phyloP scores from a whole-genome alignment of 306 rosid genomes.

The Lathyrus sativus region DNA sequence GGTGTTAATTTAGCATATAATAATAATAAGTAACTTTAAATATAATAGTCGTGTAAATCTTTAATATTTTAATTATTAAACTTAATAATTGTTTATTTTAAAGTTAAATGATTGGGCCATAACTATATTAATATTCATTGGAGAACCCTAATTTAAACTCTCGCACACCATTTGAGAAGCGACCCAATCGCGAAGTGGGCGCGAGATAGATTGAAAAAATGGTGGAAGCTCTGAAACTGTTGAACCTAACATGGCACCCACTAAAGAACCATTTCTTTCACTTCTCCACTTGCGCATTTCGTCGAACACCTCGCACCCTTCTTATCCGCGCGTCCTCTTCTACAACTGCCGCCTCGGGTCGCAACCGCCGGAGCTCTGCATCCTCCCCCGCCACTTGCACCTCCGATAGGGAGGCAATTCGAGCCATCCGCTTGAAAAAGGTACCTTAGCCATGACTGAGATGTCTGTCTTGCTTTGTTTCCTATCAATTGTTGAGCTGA shows the following conservation, averaged over 20 bases:
- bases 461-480: background rate
- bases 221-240: slow-evolving; percentile 58
- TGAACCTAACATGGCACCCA: slow-evolving; percentile 55
- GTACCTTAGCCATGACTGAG: slow-evolving; percentile 30
- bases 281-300: slow-evolving; percentile 37
- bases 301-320: slow-evolving; percentile 45
- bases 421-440: slow-evolving; percentile 90
- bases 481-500: background rate
- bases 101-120: no score
- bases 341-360: slow-evolving; percentile 44
- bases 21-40: no score
- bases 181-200: slow-evolving; percentile 1
- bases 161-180: no score
- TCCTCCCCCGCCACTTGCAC: slow-evolving; percentile 60
- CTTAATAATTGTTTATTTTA: no score
- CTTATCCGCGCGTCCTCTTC: slow-evolving; percentile 59
- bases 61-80: no score
- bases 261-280: slow-evolving; percentile 54
- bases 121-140: no score
- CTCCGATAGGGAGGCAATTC: slow-evolving; percentile 75
- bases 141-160: no score
- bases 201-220: slow-evolving; percentile 26
- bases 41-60: no score
- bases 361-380: slow-evolving; percentile 64
- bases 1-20: no score